Evolutionary conservation across 2,329 filamentous ascomycete genomes (phyloP).

Genomic region (Phialemonium atrogriseum): DNA sequence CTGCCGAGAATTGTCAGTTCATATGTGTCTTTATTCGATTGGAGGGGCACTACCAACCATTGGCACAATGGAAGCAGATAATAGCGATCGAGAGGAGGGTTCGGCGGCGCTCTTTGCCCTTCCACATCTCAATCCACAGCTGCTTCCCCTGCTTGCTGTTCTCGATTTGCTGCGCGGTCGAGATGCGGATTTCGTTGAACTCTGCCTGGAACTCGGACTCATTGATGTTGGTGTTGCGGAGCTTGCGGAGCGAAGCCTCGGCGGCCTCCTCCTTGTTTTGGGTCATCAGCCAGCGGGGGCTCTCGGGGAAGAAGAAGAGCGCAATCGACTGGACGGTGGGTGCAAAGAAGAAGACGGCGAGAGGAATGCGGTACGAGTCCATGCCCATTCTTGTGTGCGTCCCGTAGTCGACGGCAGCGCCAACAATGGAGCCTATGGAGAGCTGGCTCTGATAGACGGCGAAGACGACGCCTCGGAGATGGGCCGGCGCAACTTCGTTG

Average conservation of each 20-base stretch:
- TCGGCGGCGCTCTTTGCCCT: conserved; percentile 19
- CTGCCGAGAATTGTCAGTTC: no score
- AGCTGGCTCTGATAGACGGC: conserved; percentile 24
- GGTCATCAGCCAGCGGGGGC: conserved; percentile 28
- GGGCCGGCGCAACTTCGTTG: conserved; percentile 25
- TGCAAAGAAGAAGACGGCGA: conserved; percentile 22
- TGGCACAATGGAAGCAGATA: conserved; percentile 23
- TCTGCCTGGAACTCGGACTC: conserved; percentile 19
- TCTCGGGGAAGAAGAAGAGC: conserved; percentile 27
- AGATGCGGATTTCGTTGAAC: conserved; percentile 21
- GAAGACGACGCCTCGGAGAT: conserved; percentile 24
- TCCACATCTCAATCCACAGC: conserved; percentile 23
- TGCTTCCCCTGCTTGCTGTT: conserved; percentile 15
- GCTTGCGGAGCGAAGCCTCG: conserved; percentile 16
- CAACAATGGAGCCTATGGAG: conserved; percentile 23
- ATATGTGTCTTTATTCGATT: no score
- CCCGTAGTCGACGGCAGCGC: conserved; percentile 21
- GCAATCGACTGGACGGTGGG: conserved; percentile 21
- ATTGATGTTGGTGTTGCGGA: conserved; percentile 19
- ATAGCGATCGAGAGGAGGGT: conserved; percentile 21
- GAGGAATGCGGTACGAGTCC: conserved; percentile 13
- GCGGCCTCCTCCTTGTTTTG: conserved; percentile 24
- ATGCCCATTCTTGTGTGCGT: conserved; percentile 18
- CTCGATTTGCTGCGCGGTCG: conserved; percentile 19
- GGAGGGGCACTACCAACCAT: conserved; percentile 16